phyloP scores from a whole-genome alignment of 2,329 filamentous ascomycete species.

The Cylindrodendrum hubeiense region DNA sequence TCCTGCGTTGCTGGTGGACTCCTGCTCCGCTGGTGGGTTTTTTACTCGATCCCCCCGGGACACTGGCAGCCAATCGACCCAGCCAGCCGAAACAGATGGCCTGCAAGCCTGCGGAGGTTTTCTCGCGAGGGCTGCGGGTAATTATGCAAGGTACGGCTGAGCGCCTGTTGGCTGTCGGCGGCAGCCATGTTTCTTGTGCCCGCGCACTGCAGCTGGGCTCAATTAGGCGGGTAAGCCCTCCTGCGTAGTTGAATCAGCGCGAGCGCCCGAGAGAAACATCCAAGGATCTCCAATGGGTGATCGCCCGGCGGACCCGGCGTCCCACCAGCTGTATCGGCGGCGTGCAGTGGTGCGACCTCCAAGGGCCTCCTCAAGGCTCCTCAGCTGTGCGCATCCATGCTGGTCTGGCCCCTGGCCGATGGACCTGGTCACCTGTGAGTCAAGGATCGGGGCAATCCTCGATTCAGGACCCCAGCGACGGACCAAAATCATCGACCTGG shows the following conservation, averaged over 20 bases:
- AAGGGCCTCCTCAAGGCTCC: background rate
- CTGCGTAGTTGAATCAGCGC: background rate
- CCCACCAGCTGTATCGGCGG: conserved; percentile 23
- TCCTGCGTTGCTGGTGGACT: background rate
- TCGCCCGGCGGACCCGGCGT: conserved; percentile 8
- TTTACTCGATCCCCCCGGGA: background rate
- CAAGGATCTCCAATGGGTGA: conserved; percentile 11
- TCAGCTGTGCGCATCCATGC: background rate
- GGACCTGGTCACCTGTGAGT: background rate
- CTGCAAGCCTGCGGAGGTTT: conserved; percentile 17
- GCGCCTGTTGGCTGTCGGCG: conserved; percentile 14
- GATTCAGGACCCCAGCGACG: background rate
- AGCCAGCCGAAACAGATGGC: conserved; percentile 11
- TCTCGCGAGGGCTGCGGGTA: conserved; percentile 8
- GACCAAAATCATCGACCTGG: background rate
- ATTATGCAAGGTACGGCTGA: conserved; percentile 19
- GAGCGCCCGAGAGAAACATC: background rate
- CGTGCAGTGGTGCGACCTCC: conserved; percentile 35
- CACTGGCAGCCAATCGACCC: conserved; percentile 11
- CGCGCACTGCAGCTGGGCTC: background rate
- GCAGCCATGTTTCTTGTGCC: background rate
- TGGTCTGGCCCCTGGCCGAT: background rate
- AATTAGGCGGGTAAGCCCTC: background rate
- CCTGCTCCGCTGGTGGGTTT: background rate
- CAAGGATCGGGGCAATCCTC: conserved; percentile 7